phyloP scores from a whole-genome alignment of 495 filamentous ascomycete species.

The Trichoderma virens region DNA sequence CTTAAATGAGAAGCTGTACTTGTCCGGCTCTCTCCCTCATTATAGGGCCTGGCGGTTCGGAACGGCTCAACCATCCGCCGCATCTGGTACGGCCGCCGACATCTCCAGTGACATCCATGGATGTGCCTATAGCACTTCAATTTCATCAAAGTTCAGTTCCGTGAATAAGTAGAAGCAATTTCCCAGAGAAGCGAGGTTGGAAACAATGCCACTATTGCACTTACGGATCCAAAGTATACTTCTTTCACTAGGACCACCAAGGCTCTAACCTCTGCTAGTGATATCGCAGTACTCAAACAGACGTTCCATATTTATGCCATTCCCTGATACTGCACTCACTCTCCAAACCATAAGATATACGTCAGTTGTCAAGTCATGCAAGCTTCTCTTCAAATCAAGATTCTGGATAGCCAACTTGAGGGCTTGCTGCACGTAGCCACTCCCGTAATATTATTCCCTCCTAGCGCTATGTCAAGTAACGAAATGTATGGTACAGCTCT shows the following conservation, averaged over 20 bases:
- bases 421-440: not conserved
- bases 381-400: no score
- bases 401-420: no score
- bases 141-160: no score
- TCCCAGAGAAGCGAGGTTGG: not conserved
- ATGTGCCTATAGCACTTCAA: no score
- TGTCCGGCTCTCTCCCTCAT: not conserved
- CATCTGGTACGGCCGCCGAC: not conserved
- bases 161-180: not conserved
- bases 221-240: not conserved
- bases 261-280: not conserved
- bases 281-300: no score
- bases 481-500: not conserved
- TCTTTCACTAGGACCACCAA: not conserved
- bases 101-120: not conserved
- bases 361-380: no score
- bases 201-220: not conserved
- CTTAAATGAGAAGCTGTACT: not conserved
- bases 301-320: no score
- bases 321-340: no score
- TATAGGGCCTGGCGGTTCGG: not conserved
- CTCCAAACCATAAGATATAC: no score
- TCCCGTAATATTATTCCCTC: not conserved
- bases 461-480: not conserved
- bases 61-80: slow-evolving; percentile 10